A percentile compares a stretch with the other conserved stretches of the same genome.
phyloP scores from a whole-genome alignment of 2,329 filamentous ascomycete genomes.

The Aaosphaeria arxii region DNA sequence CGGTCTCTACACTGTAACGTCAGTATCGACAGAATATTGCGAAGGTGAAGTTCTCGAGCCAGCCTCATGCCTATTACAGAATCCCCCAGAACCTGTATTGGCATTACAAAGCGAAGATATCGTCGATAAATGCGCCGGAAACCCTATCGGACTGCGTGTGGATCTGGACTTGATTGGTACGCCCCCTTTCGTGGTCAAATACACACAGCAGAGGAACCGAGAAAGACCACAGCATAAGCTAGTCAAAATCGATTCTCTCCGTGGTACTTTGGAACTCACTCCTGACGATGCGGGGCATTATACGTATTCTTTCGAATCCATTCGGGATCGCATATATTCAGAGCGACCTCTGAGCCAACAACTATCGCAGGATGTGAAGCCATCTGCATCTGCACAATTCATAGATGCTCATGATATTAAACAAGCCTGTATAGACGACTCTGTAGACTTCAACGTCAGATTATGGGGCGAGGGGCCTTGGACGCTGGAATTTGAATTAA shows the following conservation, averaged over 20 bases:
- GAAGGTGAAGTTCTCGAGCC: slow-evolving; percentile 88
- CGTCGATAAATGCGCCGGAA: slow-evolving; percentile 91
- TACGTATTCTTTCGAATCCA: slow-evolving; percentile 77
- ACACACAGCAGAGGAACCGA: slow-evolving; percentile 64
- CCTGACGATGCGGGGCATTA: slow-evolving; percentile 81
- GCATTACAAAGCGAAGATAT: slow-evolving; percentile 75
- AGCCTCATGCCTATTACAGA: slow-evolving; percentile 86
- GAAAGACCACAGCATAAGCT: slow-evolving; percentile 53
- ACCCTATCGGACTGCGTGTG: slow-evolving; percentile 84
- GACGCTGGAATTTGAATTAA: slow-evolving; percentile 85
- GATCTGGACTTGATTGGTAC: slow-evolving; percentile 88
- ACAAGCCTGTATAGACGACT: slow-evolving; percentile 79
- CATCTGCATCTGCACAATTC: slow-evolving; percentile 75
- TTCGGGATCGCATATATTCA: slow-evolving; percentile 80
- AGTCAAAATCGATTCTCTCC: slow-evolving; percentile 60
- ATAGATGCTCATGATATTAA: slow-evolving; percentile 57
- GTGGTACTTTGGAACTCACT: slow-evolving; percentile 80
- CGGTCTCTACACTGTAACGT: slow-evolving; percentile 82
- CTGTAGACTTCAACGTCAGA: slow-evolving; percentile 69
- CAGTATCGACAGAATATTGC: slow-evolving; percentile 77
- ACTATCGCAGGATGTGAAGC: slow-evolving; percentile 88
- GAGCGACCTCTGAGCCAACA: slow-evolving; percentile 52
- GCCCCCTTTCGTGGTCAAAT: slow-evolving; percentile 82
- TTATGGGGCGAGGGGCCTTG: slow-evolving; percentile 84
- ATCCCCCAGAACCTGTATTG: slow-evolving; percentile 82